Evolutionary conservation across 116 monocot species (phyloP).

Genomic region (Cymodocea nodosa): DNA sequence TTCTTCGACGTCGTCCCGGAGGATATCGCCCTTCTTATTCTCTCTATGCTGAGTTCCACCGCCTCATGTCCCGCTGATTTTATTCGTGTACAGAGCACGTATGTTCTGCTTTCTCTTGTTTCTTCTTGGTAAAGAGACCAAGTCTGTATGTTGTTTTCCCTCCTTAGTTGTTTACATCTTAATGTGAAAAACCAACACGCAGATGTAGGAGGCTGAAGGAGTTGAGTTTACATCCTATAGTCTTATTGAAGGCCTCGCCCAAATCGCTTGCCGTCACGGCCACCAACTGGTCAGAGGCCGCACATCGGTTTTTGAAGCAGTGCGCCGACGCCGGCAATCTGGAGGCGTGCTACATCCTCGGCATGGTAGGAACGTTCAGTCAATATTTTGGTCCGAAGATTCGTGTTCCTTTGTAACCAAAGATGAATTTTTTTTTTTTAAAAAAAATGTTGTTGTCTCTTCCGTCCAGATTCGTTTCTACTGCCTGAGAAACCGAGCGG

Average conservation of each 20-base stretch:
- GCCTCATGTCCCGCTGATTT: too few species aligned
- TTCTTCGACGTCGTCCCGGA: too few species aligned
- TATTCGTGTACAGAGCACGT: too few species aligned
- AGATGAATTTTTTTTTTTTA: background rate
- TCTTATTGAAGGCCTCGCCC: slow-evolving; percentile 29
- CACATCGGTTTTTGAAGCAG: slow-evolving; percentile 33
- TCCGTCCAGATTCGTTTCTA: slow-evolving; percentile 50
- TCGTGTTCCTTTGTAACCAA: background rate
- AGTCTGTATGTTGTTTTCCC: too few species aligned
- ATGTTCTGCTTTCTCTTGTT: too few species aligned
- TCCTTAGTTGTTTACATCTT: too few species aligned
- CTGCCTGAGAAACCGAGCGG: slow-evolving; percentile 27
- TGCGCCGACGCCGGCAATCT: slow-evolving; percentile 53
- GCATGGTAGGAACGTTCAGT: slow-evolving; percentile 30
- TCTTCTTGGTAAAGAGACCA: too few species aligned
- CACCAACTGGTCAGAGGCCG: slow-evolving; percentile 35
- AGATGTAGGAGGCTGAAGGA: slow-evolving; percentile 43
- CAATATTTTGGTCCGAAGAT: background rate
- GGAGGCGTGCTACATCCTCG: slow-evolving; percentile 52
- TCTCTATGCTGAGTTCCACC: too few species aligned
- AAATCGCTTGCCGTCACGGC: slow-evolving; percentile 25
- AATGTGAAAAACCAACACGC: background rate
- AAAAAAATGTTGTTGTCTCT: background rate
- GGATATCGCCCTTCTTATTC: too few species aligned
- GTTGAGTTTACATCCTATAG: slow-evolving; percentile 21